Evolutionary conservation across 306 rosid species (phyloP).

Genomic region (Medicago arabica): DNA sequence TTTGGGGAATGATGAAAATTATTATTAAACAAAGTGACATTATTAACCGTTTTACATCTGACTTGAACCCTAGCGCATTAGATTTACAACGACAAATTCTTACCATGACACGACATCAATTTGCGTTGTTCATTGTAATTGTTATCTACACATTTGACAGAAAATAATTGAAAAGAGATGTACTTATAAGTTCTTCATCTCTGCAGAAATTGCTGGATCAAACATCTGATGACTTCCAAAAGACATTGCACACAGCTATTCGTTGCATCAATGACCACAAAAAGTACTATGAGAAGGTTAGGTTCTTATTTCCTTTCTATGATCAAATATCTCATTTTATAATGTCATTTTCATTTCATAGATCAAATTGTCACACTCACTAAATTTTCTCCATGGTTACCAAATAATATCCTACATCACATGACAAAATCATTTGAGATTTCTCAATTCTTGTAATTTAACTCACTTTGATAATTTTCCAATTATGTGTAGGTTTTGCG

Average conservation of each 20-base stretch:
- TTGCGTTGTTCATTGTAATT: not conserved
- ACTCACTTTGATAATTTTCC: not conserved
- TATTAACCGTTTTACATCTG: no score
- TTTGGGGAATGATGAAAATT: no score
- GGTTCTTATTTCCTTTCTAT: constrained; percentile 1
- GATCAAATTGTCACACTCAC: not conserved
- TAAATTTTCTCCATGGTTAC: not conserved
- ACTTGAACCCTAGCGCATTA: no score
- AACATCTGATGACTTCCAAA: constrained; percentile 53
- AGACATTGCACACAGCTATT: constrained; percentile 60
- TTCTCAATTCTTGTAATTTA: not conserved
- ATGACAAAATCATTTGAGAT: not conserved
- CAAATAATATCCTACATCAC: not conserved
- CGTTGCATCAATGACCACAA: constrained; percentile 77
- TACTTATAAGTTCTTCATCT: not conserved
- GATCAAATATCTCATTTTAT: no score
- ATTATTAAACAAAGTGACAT: no score
- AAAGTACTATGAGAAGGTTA: constrained; percentile 90
- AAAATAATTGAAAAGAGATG: no score
- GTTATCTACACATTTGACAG: no score
- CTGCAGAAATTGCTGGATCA: constrained; percentile 65
- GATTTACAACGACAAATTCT: not conserved
- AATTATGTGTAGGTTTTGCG: constrained; percentile 56
- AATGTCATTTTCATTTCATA: not conserved
- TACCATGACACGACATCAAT: not conserved